Base-by-base conservation (phyloP, 208 protist species). In the Trichomonas vaginalis region DNA sequence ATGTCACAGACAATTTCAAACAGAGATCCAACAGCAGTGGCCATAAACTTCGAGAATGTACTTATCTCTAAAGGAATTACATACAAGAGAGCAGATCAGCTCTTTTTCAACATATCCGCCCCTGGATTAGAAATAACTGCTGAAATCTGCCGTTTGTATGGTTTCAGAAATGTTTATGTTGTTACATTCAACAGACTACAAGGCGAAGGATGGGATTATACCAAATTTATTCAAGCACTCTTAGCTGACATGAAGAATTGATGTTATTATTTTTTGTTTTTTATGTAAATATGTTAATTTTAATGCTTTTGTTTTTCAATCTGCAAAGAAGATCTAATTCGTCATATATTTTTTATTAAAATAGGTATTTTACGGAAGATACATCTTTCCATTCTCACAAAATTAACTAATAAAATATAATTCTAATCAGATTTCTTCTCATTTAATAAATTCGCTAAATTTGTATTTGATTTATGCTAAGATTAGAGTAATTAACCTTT, bases 91-190 rank as follows among this genome's bases (percentile, higher is more conserved):
- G 14, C 47, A 14, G 23, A n/a, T 17, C 82, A n/a, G 14, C 47
- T 88, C 2, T 14, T 88, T n/a, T 88, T 88, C 32, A n/a, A 88
- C 8, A 32, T 88, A 0, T n/a, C 37, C n/a, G 82, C 12, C 14
- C 35, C 35, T 21, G 40, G 17, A 35, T 47, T 88, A n/a, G n/a
- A 88, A 42, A n/a, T 88, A 6, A 88, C 82, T 32, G 82, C 82
- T 47, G 82, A 88, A 32, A 40, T 88, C 27, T 88, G 82, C 37
- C 35, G 82, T n/a, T 21, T 88, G 4, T 88, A 88, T 88, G 82
- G 82, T 0, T 88, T 88, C 17, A 88, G 82, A 88, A 88, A 88
- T 88, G 82, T 88, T 4, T 88, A 88, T 88, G 40, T 88, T 45
- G 40, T 88, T 10, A 14, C 82, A 32, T 88, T 88, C 40, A 88